Evolutionary conservation across 257 asterid genomes (phyloP).

Genomic region (Ligustrum vulgare): DNA sequence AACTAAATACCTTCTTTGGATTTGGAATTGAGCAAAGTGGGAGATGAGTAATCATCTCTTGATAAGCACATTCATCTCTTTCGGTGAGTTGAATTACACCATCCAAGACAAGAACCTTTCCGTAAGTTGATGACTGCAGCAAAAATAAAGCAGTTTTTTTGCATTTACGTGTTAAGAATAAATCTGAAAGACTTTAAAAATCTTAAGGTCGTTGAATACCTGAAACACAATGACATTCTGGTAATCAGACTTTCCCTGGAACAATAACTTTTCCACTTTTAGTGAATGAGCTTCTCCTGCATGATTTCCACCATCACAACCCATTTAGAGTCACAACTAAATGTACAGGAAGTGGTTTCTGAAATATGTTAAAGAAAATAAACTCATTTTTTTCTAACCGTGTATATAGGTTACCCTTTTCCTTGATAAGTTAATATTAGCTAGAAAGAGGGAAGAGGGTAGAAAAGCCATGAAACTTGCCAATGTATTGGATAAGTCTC

Average conservation of each 20-base stretch:
- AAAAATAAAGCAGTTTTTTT: conserved; percentile 27
- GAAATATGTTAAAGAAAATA: neutral
- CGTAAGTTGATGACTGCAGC: conserved; percentile 87
- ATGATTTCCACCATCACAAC: conserved; percentile 22
- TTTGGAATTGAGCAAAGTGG: conserved; percentile 90
- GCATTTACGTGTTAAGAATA: neutral
- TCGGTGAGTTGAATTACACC: conserved; percentile 96
- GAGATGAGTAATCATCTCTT: conserved; percentile 94
- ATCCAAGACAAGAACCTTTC: conserved; percentile 93
- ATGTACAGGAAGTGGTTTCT: neutral
- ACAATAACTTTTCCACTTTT: conserved; percentile 84
- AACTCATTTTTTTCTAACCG: neutral
- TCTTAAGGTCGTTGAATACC: conserved; percentile 40
- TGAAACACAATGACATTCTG: conserved; percentile 91
- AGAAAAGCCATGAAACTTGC: neutral
- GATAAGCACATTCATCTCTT: conserved; percentile 99
- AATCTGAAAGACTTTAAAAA: conserved; percentile 13
- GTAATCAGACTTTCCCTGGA: conserved; percentile 88
- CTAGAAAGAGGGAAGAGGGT: neutral
- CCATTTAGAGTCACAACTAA: neutral
- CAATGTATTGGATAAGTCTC: neutral
- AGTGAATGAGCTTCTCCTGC: conserved; percentile 98
- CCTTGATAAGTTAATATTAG: neutral
- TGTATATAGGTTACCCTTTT: neutral
- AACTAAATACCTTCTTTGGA: conserved; percentile 85